Evolutionary conservation across 2,329 filamentous ascomycete species (phyloP).

Genomic region (Fusarium guadeloupense): DNA sequence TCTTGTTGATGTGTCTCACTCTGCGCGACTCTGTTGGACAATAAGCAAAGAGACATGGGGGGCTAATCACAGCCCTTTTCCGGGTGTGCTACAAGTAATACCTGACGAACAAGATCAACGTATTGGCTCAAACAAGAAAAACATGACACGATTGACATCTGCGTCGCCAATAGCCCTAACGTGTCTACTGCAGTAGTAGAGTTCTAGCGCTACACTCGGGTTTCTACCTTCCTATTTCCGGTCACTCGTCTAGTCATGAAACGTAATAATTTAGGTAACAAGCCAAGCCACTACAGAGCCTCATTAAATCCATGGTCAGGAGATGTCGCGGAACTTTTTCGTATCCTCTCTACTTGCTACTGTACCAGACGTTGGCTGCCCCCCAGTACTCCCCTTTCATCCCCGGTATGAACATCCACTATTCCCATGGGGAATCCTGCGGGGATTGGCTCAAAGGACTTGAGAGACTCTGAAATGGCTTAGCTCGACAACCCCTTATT

Average conservation of each 20-base stretch:
- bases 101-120: neutral
- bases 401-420: constrained; percentile 11
- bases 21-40: neutral
- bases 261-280: constrained; percentile 27
- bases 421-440: constrained; percentile 25
- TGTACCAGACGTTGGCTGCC: constrained; percentile 5
- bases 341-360: constrained; percentile 13
- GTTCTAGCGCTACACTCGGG: neutral
- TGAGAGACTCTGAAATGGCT: neutral
- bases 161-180: neutral
- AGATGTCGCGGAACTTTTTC: constrained; percentile 8
- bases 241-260: constrained; percentile 8
- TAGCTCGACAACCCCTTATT: constrained; percentile 11
- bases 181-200: neutral
- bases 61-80: neutral
- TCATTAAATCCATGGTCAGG: constrained; percentile 9
- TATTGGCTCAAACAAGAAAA: neutral
- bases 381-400: neutral
- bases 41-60: neutral
- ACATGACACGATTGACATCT: constrained; percentile 9
- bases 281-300: constrained; percentile 7
- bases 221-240: constrained; percentile 9
- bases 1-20: neutral
- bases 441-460: constrained; percentile 25
- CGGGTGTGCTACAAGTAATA: neutral